Conservation (phyloP, 768 basidiomycete genomes). For the Calocybe cyanea region DNA sequence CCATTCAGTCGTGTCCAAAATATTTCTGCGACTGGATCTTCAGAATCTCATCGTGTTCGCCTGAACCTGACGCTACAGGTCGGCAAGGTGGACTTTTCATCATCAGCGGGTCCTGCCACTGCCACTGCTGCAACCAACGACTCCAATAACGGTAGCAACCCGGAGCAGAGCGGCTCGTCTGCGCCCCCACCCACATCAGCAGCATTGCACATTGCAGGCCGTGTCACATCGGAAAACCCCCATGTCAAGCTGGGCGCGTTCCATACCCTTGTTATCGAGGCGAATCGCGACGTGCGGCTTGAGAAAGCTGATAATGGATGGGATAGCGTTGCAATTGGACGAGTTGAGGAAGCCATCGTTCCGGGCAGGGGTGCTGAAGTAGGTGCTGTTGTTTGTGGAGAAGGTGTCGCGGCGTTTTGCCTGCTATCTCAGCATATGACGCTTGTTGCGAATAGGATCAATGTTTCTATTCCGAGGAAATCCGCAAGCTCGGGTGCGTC, state of each 20-base stretch:
- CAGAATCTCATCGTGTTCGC: slow-evolving; percentile 85
- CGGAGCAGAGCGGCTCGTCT: slow-evolving; percentile 32
- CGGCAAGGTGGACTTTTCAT: slow-evolving; percentile 75
- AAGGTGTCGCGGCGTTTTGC: slow-evolving; percentile 93
- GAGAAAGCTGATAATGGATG: slow-evolving; percentile 83
- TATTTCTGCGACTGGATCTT: slow-evolving; percentile 89
- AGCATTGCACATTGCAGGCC: slow-evolving; percentile 81
- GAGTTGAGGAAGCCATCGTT: slow-evolving; percentile 84
- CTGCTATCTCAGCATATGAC: slow-evolving; percentile 97
- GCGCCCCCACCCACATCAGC: slow-evolving; percentile 40
- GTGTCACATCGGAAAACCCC: slow-evolving; percentile 79
- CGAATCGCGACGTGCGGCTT: slow-evolving; percentile 86
- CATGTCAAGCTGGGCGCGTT: slow-evolving; percentile 91
- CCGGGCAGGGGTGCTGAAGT: slow-evolving; percentile 97
- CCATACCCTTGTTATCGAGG: slow-evolving; percentile 92
- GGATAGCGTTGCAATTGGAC: slow-evolving; percentile 83
- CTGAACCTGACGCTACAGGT: slow-evolving; percentile 84
- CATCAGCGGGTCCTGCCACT: slow-evolving; percentile 52
- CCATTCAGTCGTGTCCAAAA: slow-evolving; percentile 74
- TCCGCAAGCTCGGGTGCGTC: slow-evolving; percentile 75
- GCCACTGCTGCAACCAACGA: slow-evolving; percentile 38
- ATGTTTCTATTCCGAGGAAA: slow-evolving; percentile 88
- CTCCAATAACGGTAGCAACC: slow-evolving; percentile 15
- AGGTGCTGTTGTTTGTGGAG: slow-evolving; percentile 93
- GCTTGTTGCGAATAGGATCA: slow-evolving; percentile 84